Conservation (phyloP, 306 rosid genomes). For the Prunus kanzakura region DNA sequence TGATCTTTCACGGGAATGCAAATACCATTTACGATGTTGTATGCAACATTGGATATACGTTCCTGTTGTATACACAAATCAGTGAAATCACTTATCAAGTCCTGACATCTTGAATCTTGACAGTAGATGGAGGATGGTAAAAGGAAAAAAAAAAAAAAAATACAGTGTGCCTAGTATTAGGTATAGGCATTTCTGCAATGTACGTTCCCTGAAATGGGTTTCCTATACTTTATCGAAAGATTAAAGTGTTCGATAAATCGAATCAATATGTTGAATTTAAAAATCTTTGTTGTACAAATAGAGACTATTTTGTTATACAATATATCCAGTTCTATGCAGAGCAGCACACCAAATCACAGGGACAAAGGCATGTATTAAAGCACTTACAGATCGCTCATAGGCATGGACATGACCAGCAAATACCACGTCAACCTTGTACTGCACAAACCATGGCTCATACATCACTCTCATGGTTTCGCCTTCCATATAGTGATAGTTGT, state of each 20-base stretch:
- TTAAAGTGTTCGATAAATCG: not conserved
- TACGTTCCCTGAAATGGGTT: not conserved
- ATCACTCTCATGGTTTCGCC: constrained; percentile 89
- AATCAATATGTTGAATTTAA: not conserved
- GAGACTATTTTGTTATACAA: not conserved
- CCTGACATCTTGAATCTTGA: not conserved
- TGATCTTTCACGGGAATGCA: constrained; percentile 67
- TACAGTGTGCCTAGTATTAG: not conserved
- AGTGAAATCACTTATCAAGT: not conserved
- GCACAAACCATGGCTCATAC: constrained; percentile 67
- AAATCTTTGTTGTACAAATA: not conserved
- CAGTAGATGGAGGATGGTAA: not conserved
- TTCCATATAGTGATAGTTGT: constrained; percentile 63
- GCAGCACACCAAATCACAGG: not conserved
- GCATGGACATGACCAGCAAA: constrained; percentile 94
- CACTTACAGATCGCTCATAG: constrained; percentile 79
- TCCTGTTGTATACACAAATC: constrained; percentile 42
- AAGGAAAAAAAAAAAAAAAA: too few relatives aligned
- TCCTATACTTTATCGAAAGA: not conserved
- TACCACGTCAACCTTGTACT: constrained; percentile 76
- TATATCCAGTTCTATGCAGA: not conserved
- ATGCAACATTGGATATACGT: constrained; percentile 73
- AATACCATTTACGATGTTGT: constrained; percentile 61
- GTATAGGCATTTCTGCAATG: not conserved
- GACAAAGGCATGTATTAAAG: not conserved